Base-by-base conservation (phyloP, 1,139 yeast genomes). In the Nadsonia starkeyi-henricii region DNA sequence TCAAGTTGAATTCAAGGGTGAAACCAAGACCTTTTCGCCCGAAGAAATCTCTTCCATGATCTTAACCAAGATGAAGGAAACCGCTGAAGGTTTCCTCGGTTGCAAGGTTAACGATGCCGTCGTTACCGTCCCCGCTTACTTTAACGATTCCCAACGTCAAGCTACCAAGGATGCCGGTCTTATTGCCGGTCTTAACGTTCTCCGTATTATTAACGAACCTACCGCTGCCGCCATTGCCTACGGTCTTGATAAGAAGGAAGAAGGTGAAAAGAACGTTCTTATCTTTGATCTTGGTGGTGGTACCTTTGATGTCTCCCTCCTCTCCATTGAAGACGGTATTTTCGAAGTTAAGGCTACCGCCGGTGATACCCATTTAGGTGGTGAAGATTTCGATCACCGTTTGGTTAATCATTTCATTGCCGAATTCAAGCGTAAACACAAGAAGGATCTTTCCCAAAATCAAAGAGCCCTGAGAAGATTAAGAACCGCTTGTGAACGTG, bases 331-430 rank as follows among this genome's bases (percentile, higher is more conserved):
- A 70, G 97, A 93, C 72, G 98, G 98, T 81, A 93, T 91, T 67
- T 91, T 89, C 83, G 89, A 94, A 68, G 98, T 91, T 69, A 89
- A 89, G 81, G 93, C 98, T 65, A 91, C 98, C 65, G 96, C 97
- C 69, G 98, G 98, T 85, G 96, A 91, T 77, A 91, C 98, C 66
- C 98, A 89, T 76, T 83, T 89, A 79, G 97, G 98, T 82, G 97
- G 97, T 82, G 95, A 89, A 79, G 97, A 89, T 78, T 89, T 89
- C 75, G 96, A 88, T 74, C 81, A 91, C 81, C 85, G 89, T 79
- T 80, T 89, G 68, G 84, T 89, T 69, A 91, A 84, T 72, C 88
- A 79, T 79, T 89, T 89, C 82, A 80, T 81, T 73, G 79, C 80
- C 66, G 96, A 89, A 70, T 89, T 89, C 91, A 82, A 86, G 79